These are phyloP conservation scores for Aspergillus diversus DNA, from an alignment of 495 filamentous ascomycete species.

Conservation along the genomic window DNA sequence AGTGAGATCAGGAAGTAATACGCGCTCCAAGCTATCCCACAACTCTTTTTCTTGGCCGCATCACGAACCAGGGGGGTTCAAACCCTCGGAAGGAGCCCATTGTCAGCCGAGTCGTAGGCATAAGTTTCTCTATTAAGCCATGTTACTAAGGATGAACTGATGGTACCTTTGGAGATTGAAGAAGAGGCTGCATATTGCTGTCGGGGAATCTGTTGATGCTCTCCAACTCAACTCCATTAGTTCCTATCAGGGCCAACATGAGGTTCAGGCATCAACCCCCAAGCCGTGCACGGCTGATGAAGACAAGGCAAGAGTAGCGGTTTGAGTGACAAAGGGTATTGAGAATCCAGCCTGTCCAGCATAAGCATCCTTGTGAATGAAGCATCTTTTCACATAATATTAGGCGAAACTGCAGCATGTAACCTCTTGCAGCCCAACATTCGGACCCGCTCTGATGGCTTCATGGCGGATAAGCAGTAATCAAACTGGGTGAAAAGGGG, in stretches of 20 bases:
- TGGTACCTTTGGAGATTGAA: not conserved
- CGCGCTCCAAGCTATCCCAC: no score
- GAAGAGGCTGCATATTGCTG: not conserved
- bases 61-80: not conserved
- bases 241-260: not conserved
- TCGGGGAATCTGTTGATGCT: not conserved
- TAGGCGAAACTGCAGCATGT: constrained; percentile 11
- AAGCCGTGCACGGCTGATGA: not conserved
- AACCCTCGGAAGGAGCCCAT: not conserved
- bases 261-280: constrained; percentile 17
- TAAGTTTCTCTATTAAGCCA: constrained; percentile 7
- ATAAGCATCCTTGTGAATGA: not conserved
- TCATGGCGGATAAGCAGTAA: not conserved
- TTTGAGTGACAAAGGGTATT: not conserved
- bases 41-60: no score
- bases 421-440: constrained; percentile 16
- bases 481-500: not conserved
- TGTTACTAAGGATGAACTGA: not conserved
- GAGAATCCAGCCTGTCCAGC: not conserved
- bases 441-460: not conserved
- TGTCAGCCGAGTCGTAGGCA: constrained; percentile 6
- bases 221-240: not conserved
- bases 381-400: constrained; percentile 3
- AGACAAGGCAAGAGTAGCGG: not conserved
- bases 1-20: no score